Evolutionary conservation across 371 early-diverging fungal species (phyloP).

Genomic region (Mortierella sp.): DNA sequence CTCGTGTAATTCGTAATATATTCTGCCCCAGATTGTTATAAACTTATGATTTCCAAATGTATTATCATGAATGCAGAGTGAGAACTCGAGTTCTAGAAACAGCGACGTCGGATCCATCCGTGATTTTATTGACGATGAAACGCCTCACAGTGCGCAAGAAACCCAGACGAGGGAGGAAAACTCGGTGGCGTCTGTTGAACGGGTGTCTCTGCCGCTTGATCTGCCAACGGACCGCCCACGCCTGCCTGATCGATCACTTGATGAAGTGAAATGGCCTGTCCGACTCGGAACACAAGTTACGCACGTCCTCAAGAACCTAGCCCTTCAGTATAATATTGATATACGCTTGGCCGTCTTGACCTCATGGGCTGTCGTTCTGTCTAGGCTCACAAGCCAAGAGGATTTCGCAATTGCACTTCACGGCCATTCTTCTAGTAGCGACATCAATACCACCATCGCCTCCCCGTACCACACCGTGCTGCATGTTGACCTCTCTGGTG

Average conservation of each 20-base stretch:
- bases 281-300: background rate
- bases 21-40: no score
- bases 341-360: background rate
- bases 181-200: background rate
- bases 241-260: background rate
- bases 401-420: conserved; percentile 1
- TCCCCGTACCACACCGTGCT: background rate
- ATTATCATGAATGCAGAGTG: no score
- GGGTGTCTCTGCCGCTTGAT: background rate
- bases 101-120: no score
- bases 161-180: background rate
- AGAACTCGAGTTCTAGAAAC: no score
- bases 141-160: background rate
- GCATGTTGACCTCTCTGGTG: background rate
- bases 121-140: background rate
- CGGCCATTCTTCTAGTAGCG: background rate
- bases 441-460: background rate
- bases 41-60: no score
- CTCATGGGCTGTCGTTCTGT: background rate
- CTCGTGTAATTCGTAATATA: no score
- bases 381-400: conserved; percentile 10
- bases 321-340: background rate
- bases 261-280: background rate
- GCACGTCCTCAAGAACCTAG: background rate
- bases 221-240: background rate